Base-by-base conservation (phyloP, 139 green algal genomes). In the Chlorella sp. region DNA sequence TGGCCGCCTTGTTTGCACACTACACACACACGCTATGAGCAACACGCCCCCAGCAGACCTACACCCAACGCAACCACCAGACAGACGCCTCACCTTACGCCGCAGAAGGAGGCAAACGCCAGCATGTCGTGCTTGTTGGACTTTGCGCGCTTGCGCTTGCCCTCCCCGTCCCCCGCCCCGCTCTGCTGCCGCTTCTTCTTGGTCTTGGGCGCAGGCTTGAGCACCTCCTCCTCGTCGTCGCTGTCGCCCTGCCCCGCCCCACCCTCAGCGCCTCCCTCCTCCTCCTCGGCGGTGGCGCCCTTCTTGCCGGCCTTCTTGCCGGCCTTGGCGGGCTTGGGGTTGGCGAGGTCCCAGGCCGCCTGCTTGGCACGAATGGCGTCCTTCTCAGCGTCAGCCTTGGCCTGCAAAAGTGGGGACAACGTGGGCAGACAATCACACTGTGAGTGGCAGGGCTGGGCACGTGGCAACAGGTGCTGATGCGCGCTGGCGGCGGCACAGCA, bases 311-410 rank as follows among this genome's bases (percentile, higher is more conserved):
- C 24, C 55, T 64, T 64, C 55, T 64, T 64, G 20, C 14, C 55
- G 4, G 20, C 24, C 4, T 4, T 27, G 17, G 4, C 55, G 6
- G 4, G 4, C 55, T 64, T 30, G 55, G 22, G 22, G 24, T 64
- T 10, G 55, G 22, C 6, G 17, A 4, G 14, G 24, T 64, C 55
- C 55, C 55, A 64, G 14, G 17, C 4, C 22, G 6, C 55, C 55
- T 64, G 55, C 22, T 27, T 4, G 4, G 6, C 55, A 10, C 55
- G 55, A 10, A 30, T 20, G 27, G 20, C 55, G 14, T 64, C 55
- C 55, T 69, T 69, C 5, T 50, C 31, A 20, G 63, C 63, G 14
- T 49, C 33, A 51, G 63, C 63, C 32, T 49, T n/a, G 63, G 31
- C 63, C 63, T 69, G 63, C 5, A 69, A 3, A 29, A 4, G 35